A percentile compares a stretch with the other conserved stretches of the same genome.
These are phyloP conservation scores for Nitzschia inconspicua DNA, from an alignment of 108 stramenopile species.

Conservation along the genomic window DNA sequence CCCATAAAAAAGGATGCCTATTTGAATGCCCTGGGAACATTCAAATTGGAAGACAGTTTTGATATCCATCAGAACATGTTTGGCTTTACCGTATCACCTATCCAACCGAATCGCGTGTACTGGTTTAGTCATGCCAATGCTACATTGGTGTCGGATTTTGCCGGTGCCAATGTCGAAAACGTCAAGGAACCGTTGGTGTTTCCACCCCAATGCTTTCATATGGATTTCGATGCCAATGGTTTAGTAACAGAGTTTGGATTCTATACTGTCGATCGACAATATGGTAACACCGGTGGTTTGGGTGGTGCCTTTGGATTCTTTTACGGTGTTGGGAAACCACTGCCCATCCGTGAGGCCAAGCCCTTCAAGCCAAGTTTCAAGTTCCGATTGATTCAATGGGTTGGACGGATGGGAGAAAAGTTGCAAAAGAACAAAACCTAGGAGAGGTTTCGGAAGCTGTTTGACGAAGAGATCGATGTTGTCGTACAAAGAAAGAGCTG, in stretches of 20 bases:
- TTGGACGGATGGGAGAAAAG: neutral
- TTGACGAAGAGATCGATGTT: no score
- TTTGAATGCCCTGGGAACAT: conserved; percentile 48
- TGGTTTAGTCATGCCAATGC: conserved; percentile 43
- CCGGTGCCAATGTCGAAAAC: conserved; percentile 42
- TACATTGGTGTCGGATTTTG: conserved; percentile 30
- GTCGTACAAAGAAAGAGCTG: no score
- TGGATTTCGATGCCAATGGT: conserved; percentile 52
- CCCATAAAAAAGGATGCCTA: conserved; percentile 58
- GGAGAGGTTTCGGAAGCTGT: no score
- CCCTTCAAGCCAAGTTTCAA: conserved; percentile 64
- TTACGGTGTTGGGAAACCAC: conserved; percentile 68
- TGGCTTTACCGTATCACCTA: conserved; percentile 62
- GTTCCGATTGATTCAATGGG: conserved; percentile 21
- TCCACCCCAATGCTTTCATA: conserved; percentile 49
- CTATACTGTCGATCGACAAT: conserved; percentile 69
- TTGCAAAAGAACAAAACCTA: no score
- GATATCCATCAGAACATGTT: conserved; percentile 51
- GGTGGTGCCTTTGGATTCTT: conserved; percentile 82
- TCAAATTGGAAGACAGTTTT: conserved; percentile 61
- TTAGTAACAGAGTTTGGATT: conserved; percentile 70
- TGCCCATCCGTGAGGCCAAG: conserved; percentile 63
- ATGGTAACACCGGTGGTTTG: conserved; percentile 85
- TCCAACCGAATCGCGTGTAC: conserved; percentile 66
- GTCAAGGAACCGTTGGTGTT: conserved; percentile 33